A percentile compares a stretch with the other conserved stretches of the same genome.
Evolutionary conservation across 2,329 filamentous ascomycete species (phyloP).

Genomic region (Phialophora tarda): DNA sequence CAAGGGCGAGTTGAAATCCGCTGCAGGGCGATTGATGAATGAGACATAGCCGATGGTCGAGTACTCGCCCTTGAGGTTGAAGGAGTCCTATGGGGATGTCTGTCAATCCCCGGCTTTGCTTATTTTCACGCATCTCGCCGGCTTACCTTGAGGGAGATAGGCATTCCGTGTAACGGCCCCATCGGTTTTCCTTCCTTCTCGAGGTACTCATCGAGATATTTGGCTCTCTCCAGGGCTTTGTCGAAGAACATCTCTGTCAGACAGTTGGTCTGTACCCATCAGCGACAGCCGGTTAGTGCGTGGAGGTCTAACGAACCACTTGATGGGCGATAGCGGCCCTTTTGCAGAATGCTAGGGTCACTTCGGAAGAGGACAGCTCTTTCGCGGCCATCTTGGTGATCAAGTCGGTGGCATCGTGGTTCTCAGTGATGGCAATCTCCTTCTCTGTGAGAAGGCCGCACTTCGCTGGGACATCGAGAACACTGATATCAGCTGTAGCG

Average conservation of each 20-base stretch:
- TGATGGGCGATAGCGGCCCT: conserved; percentile 49
- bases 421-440: conserved; percentile 57
- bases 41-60: conserved; percentile 43
- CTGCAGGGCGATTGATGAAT: conserved; percentile 36
- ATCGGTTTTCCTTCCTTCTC: conserved; percentile 54
- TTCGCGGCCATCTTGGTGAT: conserved; percentile 26
- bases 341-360: conserved; percentile 52
- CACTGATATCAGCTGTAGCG: conserved; percentile 24
- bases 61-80: conserved; percentile 42
- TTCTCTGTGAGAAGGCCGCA: conserved; percentile 52
- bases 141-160: conserved; percentile 29
- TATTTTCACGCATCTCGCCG: not conserved
- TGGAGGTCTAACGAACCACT: conserved; percentile 53
- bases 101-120: not conserved
- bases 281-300: not conserved
- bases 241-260: conserved; percentile 56
- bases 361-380: conserved; percentile 38
- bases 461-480: conserved; percentile 43
- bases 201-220: conserved; percentile 66
- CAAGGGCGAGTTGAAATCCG: conserved; percentile 39
- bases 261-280: conserved; percentile 32
- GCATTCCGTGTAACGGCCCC: conserved; percentile 69
- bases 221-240: conserved; percentile 56
- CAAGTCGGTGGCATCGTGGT: conserved; percentile 52
- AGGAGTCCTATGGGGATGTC: conserved; percentile 48